Evolutionary conservation across 164 flowering plant genomes (phyloP).

Genomic region (Pachysandra terminalis): DNA sequence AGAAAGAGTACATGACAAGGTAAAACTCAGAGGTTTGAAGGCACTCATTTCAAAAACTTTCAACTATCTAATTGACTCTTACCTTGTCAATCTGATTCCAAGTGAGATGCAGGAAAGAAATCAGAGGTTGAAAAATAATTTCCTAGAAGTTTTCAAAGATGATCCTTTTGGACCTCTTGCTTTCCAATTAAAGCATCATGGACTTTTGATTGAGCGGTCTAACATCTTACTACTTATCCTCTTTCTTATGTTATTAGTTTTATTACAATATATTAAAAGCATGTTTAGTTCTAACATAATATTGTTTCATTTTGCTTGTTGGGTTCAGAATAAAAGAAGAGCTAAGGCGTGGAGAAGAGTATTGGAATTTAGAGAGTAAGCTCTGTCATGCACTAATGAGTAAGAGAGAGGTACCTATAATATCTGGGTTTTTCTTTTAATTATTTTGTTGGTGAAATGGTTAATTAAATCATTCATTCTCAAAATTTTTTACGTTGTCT

Average conservation of each 20-base stretch:
- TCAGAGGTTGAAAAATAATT: constrained; percentile 10
- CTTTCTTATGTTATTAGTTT: not conserved
- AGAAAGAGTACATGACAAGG: constrained; percentile 20
- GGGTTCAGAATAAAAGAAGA: constrained; percentile 60
- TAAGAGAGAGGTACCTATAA: constrained; percentile 46
- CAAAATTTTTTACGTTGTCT: too few species aligned
- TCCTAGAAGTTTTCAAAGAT: constrained; percentile 29
- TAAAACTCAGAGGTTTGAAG: constrained; percentile 8
- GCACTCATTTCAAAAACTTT: constrained; percentile 4
- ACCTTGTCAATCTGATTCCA: constrained; percentile 9
- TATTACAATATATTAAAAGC: not conserved
- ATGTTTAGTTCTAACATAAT: not conserved
- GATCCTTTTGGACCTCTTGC: constrained; percentile 62
- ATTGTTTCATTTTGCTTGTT: constrained; percentile 9
- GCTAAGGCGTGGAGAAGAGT: constrained; percentile 68
- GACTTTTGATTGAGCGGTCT: constrained; percentile 66
- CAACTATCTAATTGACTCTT: not conserved
- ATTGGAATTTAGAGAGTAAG: constrained; percentile 87
- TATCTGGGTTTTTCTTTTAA: not conserved
- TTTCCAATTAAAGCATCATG: constrained; percentile 46
- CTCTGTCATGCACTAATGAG: constrained; percentile 53
- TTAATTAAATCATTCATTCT: too few species aligned
- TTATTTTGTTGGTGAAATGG: too few species aligned
- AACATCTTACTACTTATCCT: not conserved
- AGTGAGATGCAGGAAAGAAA: constrained; percentile 32